Evolutionary conservation across 2,329 filamentous ascomycete species (phyloP), one percentile per base, ranked within the genome.

Genomic region (Leptographium flavum): DNA sequence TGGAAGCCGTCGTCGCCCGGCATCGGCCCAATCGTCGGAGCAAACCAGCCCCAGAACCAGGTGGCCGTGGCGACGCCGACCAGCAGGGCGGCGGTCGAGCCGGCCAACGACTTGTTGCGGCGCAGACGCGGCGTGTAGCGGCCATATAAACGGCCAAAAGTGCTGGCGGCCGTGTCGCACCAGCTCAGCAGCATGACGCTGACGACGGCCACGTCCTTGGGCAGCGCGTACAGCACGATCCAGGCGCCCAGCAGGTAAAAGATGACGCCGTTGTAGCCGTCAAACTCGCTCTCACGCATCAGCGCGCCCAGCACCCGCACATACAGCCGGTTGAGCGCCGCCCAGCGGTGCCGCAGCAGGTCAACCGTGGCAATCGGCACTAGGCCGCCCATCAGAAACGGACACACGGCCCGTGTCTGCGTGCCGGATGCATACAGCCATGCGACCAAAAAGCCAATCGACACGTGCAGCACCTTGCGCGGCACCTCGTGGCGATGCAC

Each of bases 401-500:
- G 90, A 37, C 88, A 82, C 42, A 98, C 90, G 17, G 81, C 66
- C 19, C 68, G 69, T 1, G 85, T 77, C 60, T 94, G 87, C 5
- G 81, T 75, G 46, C 87, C 90, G 23, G 74, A 77, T 42, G 77
- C 71, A 63, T 96, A 98, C 32, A 96, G 74, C 67, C 81, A 84
- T 39, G 94, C 74, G 19, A 90, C 87, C 49, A 96, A 72, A 66
- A 96, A 96, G 45, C 92, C 92, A 58, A 98, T 98, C 40, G 88
- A 95, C 47, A 96, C 86, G 61, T 98, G 92, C 32, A 98, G 72
- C 35, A 80, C 69, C 63, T 98, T 98, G 55, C 92, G 82, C 10
- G 92, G 92, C 44, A 98, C 88, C 65, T 98, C 92, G 63, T 98
- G 90, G 56, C 87, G 87, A 71, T 98, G 92, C 51, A 94, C 85